Evolutionary conservation across 768 basidiomycete species (phyloP).

Genomic region (Steccherinum ochraceum): DNA sequence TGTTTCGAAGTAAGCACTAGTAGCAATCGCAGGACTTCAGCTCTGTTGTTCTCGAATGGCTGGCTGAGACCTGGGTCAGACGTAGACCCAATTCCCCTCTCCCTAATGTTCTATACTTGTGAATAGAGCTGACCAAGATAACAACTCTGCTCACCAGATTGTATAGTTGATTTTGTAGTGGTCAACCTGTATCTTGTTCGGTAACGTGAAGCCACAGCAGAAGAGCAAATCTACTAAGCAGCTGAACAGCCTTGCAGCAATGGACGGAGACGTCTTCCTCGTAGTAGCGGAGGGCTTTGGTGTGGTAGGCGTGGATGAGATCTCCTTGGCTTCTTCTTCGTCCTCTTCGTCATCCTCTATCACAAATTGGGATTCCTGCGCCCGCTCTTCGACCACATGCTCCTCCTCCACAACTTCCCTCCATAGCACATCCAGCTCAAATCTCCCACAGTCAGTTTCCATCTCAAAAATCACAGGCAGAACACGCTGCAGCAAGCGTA

Average conservation of each 20-base stretch:
- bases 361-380: constrained; percentile 63
- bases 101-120: constrained; percentile 43
- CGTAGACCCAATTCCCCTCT: constrained; percentile 91
- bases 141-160: constrained; percentile 65
- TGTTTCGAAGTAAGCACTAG: constrained; percentile 86
- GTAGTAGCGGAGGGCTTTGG: constrained; percentile 6
- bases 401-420: constrained; percentile 48
- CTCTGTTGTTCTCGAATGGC: constrained; percentile 72
- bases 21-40: constrained; percentile 84
- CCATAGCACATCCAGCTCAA: constrained; percentile 85
- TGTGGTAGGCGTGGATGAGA: constrained; percentile 2
- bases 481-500: constrained; percentile 85
- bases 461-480: constrained; percentile 86
- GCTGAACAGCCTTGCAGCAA: constrained; percentile 75
- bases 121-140: not conserved
- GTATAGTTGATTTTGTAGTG: constrained; percentile 81
- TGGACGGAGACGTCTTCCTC: constrained; percentile 56
- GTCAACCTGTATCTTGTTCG: constrained; percentile 67
- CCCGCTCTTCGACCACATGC: constrained; percentile 13
- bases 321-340: constrained; percentile 17
- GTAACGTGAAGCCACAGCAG: constrained; percentile 90
- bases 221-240: constrained; percentile 84
- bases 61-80: constrained; percentile 58
- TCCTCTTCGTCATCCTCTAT: constrained; percentile 81
- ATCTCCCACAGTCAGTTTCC: constrained; percentile 61